phyloP scores from a whole-genome alignment of 768 basidiomycete species.

The Phaffia tasmanica region DNA sequence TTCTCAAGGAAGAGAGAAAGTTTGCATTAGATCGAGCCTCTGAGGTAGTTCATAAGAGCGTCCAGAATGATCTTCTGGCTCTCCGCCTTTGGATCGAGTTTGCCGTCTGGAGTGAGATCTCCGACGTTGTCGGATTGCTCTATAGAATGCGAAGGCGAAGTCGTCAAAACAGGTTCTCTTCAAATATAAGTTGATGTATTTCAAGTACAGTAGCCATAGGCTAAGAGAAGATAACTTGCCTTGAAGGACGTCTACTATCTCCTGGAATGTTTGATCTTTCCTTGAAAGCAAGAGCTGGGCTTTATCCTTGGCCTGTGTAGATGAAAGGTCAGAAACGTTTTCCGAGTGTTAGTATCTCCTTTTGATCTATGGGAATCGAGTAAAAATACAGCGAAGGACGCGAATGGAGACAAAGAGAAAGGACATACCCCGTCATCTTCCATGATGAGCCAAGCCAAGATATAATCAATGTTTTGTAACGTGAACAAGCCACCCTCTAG shows the following conservation, averaged over 20 bases:
- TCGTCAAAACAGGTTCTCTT: neutral
- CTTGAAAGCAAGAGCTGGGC: slow-evolving; percentile 62
- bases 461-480: slow-evolving; percentile 83
- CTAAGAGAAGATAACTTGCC: neutral
- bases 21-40: slow-evolving; percentile 9
- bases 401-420: slow-evolving; percentile 1
- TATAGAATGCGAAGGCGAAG: slow-evolving; percentile 21
- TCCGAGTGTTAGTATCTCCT: too few species aligned
- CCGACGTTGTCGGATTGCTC: slow-evolving; percentile 65
- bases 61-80: slow-evolving; percentile 42
- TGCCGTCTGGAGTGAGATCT: slow-evolving; percentile 33
- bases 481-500: slow-evolving; percentile 79
- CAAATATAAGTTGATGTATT: neutral
- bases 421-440: slow-evolving; percentile 87
- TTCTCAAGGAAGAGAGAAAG: neutral
- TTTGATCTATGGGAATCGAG: slow-evolving; percentile 8
- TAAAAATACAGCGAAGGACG: slow-evolving; percentile 4
- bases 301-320: slow-evolving; percentile 61
- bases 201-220: neutral
- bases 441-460: slow-evolving; percentile 89
- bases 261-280: slow-evolving; percentile 56
- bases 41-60: slow-evolving; percentile 31
- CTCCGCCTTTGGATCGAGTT: slow-evolving; percentile 34
- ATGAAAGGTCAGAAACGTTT: too few species aligned
- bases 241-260: slow-evolving; percentile 58